Evolutionary conservation across 768 basidiomycete species (phyloP), one percentile per base, ranked within the genome.

Genomic region (Tephrocybe sp.): DNA sequence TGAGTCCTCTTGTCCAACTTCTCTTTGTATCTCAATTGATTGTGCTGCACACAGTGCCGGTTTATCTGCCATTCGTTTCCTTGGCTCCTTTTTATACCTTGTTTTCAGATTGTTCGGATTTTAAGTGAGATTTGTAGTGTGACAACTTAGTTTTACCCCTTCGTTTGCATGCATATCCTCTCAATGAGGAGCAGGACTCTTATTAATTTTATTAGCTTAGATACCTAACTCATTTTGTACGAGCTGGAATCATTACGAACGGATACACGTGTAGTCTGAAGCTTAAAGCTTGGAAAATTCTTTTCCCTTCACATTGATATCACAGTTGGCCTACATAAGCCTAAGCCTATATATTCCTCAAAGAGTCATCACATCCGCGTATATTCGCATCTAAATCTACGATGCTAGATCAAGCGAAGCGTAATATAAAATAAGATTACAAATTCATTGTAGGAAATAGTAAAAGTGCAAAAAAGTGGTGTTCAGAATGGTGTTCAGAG

Each of bases 21-120:
- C 8, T 32, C 3, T 20, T 20, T 45, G 12, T 5, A 14, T 20
- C 9, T 20, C 17, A 17, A 38, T 47, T 58, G 39, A 50, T 23
- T 9, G 23, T 30, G 11, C 35, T 7, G 22, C 33, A 22, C 33
- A 22, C 60, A 89, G 87, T 54, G 89, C 92, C 63, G 87, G 82
- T 42, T 72, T 96, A 49, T 89, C 88, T 40, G 85, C 84, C 32
- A 68, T 94, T 60, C 84, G 93, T 34, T 94, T 95, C 72, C 53
- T 78, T 32, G 91, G 92, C 17, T 92, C 90, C 13, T 63, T 84
- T 45, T 59, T 92, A 39, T 95, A 93, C 67, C 79, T 95, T 49
- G 60, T 93, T 49, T 78, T 94, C 66, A 80, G 87, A 58, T 71
- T 91, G 41, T 74, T 86, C 58, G 87, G 89, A 34, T 68, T 72